Evolutionary conservation across 208 protist species (phyloP), one percentile per base, ranked within the genome.

Genomic region (Leishmania lainsoni): DNA sequence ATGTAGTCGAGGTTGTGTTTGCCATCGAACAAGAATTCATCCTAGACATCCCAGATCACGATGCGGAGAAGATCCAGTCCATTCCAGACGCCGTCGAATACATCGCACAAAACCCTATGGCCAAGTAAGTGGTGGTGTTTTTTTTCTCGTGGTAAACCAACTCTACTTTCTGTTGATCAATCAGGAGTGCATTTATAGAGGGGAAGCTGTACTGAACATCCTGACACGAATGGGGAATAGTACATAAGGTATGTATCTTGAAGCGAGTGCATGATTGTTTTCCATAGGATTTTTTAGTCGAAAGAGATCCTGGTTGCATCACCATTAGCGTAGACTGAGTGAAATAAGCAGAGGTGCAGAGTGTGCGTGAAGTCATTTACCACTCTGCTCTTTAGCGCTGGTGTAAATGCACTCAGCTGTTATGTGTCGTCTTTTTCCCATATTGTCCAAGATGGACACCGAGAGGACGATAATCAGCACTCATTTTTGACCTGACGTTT

Each of bases 1-100:
- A 99, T 75, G 91, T 97, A 87, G 97, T 99, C 45, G 98, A 99
- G 84, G 93, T 99, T 26, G 95, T 99, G 8, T 97, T 99, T 65
- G 96, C 95, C 29, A 92, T 99, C 75, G 98, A 99, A 80, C 96
- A 99, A 73, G 97, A 99, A 87, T 99, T 99, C 83, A 92, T 95
- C 80, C 88, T 99, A 92, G 97, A 99, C 87, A 99, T 99, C 79
- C 97, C 98, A 79, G 98, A 99, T 86, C 95, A 98, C 79, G 97
- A 99, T 83, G 97, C 97, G 20, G 98, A 99, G 68, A 98, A 97
- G 88, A 98, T 99, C 76, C 91, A 97, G 83, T 98, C 95, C 8
- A 92, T 98, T 79, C 87, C 92, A 22, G 97, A 99, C 78, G 96
- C 98, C 39, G 95, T 99, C 58, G 89, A 97, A 81, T 99, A 99